Evolutionary conservation across 768 basidiomycete genomes (phyloP).

Genomic region (Tremella fuciformis): DNA sequence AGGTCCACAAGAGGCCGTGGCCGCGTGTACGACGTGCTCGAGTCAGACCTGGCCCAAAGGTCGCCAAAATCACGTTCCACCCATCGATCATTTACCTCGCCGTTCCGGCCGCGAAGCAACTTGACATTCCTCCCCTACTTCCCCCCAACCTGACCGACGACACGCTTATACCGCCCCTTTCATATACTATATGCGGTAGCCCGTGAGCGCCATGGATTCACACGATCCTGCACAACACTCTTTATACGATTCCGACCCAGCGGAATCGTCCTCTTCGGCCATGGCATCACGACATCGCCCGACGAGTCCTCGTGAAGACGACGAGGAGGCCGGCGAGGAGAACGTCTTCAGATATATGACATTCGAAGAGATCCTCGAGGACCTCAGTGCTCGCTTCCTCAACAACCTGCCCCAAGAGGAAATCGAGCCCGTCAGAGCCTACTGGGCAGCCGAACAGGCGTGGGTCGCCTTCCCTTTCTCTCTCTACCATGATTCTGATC

Average conservation of each 20-base stretch:
- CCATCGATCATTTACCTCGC: no score
- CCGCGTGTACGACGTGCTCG: no score
- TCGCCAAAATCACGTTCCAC: no score
- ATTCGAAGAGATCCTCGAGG: constrained; percentile 46
- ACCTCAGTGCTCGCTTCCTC: constrained; percentile 66
- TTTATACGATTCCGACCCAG: background rate
- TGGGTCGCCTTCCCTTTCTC: constrained; percentile 55
- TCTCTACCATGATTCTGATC: background rate
- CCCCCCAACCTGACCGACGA: no score
- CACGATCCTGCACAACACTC: no score
- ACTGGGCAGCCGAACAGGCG: constrained; percentile 99
- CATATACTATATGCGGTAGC: no score
- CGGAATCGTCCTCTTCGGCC: background rate
- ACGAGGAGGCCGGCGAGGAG: constrained; percentile 30
- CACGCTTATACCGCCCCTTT: no score
- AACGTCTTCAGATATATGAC: constrained; percentile 41
- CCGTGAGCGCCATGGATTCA: no score
- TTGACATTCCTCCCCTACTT: no score
- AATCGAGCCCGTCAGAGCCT: constrained; percentile 83
- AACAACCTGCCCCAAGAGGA: constrained; percentile 94
- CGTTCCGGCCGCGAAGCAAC: no score
- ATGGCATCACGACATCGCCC: background rate
- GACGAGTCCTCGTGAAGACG: constrained; percentile 8
- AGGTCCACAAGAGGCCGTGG: no score
- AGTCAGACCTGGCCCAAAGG: no score